phyloP scores from a whole-genome alignment of 192 early-diverging fungal genomes.

The Martensiomyces pterosporus region DNA sequence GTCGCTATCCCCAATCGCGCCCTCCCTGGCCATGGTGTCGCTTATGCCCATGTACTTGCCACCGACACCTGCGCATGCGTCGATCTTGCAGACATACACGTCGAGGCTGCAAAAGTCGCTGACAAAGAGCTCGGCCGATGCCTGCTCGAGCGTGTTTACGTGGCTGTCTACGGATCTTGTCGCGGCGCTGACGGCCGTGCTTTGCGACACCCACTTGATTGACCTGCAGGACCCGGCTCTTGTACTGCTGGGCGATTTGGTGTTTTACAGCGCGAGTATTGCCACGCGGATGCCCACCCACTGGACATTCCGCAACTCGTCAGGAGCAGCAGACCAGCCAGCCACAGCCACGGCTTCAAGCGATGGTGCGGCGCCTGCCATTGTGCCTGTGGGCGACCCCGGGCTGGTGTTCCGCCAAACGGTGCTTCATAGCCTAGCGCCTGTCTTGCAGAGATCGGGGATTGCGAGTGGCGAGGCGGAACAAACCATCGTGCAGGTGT shows the following conservation, averaged over 20 bases:
- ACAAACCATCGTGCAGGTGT: slow-evolving; percentile 3
- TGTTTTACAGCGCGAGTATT: slow-evolving; percentile 11
- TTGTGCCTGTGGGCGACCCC: slow-evolving; percentile 17
- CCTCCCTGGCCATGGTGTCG: slow-evolving; percentile 17
- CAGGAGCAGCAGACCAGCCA: slow-evolving; percentile 20
- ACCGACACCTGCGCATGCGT: slow-evolving; percentile 31
- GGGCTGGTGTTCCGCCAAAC: slow-evolving; percentile 15
- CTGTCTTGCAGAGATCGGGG: background rate
- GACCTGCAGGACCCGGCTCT: slow-evolving; percentile 24
- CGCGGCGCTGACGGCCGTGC: slow-evolving; percentile 3
- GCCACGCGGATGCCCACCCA: slow-evolving; percentile 15
- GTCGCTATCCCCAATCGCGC: slow-evolving; percentile 12
- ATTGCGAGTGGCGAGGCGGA: slow-evolving; percentile 9
- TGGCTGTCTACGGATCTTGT: slow-evolving; percentile 15
- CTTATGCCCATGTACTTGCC: slow-evolving; percentile 23
- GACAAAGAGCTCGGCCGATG: background rate
- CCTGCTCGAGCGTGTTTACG: slow-evolving; percentile 3
- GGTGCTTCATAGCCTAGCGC: slow-evolving; percentile 3
- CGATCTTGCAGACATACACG: slow-evolving; percentile 10
- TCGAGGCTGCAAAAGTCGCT: slow-evolving; percentile 15
- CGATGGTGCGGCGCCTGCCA: background rate
- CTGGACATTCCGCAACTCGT: slow-evolving; percentile 26
- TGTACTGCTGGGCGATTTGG: slow-evolving; percentile 13
- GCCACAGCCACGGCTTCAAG: too few species aligned
- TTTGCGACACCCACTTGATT: slow-evolving; percentile 15